Base-by-base conservation (phyloP, 495 filamentous ascomycete genomes). In the Daldinia grandis region DNA sequence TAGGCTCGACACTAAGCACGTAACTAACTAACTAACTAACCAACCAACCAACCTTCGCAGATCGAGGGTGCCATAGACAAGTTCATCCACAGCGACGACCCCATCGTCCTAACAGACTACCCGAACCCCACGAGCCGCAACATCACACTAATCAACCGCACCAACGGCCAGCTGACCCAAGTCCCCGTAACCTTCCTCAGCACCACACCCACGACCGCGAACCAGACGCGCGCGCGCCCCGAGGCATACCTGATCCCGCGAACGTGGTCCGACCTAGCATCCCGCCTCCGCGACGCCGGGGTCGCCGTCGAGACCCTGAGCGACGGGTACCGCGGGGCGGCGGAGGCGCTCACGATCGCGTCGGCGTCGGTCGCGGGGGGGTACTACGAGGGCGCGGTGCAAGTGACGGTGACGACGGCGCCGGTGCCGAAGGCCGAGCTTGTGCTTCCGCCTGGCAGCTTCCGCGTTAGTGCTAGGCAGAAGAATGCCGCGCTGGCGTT, bases 381-480 rank as follows among this genome's bases (percentile, higher is more conserved):
- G 7, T 78, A 76, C 64, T 77, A 79, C 72, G 77, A 79, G 51
- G 77, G 77, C 62, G 72, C 69, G 28, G 60, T 78, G n/a, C 73
- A 69, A 49, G 73, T 76, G 17, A 78, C 71, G 12, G 74, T 76
- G n/a, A 75, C 74, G 21, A 71, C 76, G 5, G 53, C 69, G n/a
- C 5, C 55, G 1, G 31, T 42, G 14, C 57, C 21, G 6, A 72
- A 54, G 19, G 70, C 71, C 4, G 55, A 51, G 30, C 30, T 79
- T 0, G 55, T 31, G 27, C 64, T 79, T 17, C 77, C 77, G 15
- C 44, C 65, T 5, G 77, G 75, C 0, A 76, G 75, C 35, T 76
- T 75, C 40, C 27, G 65, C 7, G 47, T 76, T 0, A 57, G 67
- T 49, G 68, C 67, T 1, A 58, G 66, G 12, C 75, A 77, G 65